Base-by-base conservation (phyloP, 805 yeast genomes). In the Barnettozyma populi region DNA sequence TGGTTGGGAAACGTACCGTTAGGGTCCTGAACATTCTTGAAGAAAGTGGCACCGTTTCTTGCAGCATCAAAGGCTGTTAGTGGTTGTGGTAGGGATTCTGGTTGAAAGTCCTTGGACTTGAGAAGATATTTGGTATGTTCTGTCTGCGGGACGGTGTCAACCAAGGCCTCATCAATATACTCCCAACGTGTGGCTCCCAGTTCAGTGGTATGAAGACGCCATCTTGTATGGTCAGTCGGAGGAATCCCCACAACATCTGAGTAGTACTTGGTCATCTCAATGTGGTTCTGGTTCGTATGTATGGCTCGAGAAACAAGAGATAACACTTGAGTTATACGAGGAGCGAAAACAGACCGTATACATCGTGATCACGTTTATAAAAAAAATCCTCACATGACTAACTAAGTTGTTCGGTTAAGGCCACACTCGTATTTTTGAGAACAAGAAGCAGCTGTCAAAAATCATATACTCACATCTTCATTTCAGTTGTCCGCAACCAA, bases 1-100 rank as follows among this genome's bases (percentile, higher is more conserved):
- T 88, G 95, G 57, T 85, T 80, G 1, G 97, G 97, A 68, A 92
- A 87, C 7, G 82, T 79, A 0, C 99, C 99, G n/a, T 83, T 77
- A 1, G 70, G 65, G 46, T 86, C 92, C 62, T 94, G 98, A n/a
- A 92, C 57, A 7, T 72, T 61, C 25, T 75, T 60, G 45, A 87
- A 77, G 59, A 87, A 90, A 2, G 75, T 71, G 3, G 90, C 92
- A 19, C 92, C 94, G 53, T 86, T 83, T 37, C 72, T 64, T 2
- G 90, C 84, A 4, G 95, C 79, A 39, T 83, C 81, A 31, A 65
- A 63, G 0, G 88, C 78, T 0, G 75, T 71, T 19, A 51, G 48
- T 1, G 63, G 62, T 3, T 65, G 65, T 16, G 52, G 53, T 3
- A 75, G 73, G 1, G 56, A 57, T 0, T 76, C 72, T 0, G 69